Percentiles rank a stretch among this genome's conserved stretches.
Evolutionary conservation across 257 asterid species (phyloP).

Genomic region (Nyctanthes arbortristis): DNA sequence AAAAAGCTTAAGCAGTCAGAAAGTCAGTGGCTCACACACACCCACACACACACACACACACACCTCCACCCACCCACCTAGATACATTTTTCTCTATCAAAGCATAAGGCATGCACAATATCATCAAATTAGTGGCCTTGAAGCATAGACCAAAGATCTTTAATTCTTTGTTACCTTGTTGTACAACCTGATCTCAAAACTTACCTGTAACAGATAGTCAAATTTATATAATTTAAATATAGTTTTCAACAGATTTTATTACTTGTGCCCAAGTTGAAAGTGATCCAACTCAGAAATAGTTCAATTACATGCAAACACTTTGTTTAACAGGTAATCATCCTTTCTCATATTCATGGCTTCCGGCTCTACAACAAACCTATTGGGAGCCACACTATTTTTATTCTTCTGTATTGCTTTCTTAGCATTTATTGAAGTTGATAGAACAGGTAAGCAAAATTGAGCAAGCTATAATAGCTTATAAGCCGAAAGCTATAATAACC

Average conservation of each 20-base stretch:
- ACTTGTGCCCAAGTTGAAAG: background rate
- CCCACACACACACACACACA: too few species aligned
- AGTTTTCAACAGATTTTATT: background rate
- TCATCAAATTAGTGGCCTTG: background rate
- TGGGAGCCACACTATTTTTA: background rate
- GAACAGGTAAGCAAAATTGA: background rate
- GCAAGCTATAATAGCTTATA: background rate
- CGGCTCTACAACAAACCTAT: background rate
- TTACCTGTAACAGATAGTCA: background rate
- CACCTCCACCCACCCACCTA: too few species aligned
- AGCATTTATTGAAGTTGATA: background rate
- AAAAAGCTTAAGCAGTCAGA: background rate
- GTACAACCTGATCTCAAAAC: background rate
- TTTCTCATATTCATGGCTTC: background rate
- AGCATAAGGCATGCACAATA: background rate
- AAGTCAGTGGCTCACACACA: too few species aligned
- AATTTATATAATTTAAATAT: background rate
- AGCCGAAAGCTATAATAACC: constrained; percentile 15
- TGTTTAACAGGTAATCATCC: background rate
- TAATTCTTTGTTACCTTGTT: background rate
- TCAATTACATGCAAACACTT: background rate
- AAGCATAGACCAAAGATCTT: background rate
- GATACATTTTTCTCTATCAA: background rate
- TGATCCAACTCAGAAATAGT: background rate
- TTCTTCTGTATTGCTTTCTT: too few species aligned